Evolutionary conservation across 2,329 filamentous ascomycete species (phyloP).

Genomic region (Alternaria sp.): DNA sequence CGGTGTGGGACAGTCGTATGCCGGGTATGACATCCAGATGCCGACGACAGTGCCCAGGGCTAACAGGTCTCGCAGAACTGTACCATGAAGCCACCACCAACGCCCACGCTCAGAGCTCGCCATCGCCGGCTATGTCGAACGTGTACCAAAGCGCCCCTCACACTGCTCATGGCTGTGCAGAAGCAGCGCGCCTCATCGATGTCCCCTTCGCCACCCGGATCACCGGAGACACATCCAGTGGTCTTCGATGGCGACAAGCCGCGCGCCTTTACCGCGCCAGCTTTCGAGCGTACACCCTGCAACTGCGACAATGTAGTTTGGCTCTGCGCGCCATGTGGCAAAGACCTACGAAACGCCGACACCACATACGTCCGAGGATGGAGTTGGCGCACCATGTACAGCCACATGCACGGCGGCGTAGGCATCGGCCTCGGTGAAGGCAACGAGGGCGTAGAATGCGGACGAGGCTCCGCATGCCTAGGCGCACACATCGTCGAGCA

Average conservation of each 20-base stretch:
- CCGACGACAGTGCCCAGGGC: neutral
- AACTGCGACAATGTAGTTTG: conserved; percentile 70
- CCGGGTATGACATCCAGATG: conserved; percentile 64
- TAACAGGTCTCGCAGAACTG: conserved; percentile 72
- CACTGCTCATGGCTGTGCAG: conserved; percentile 51
- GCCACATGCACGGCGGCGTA: conserved; percentile 76
- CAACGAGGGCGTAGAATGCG: conserved; percentile 86
- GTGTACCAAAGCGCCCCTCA: conserved; percentile 75
- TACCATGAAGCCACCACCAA: conserved; percentile 79
- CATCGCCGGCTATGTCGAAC: conserved; percentile 80
- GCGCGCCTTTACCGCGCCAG: conserved; percentile 53
- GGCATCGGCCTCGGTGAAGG: conserved; percentile 89
- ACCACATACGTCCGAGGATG: conserved; percentile 72
- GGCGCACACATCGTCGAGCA: conserved; percentile 78
- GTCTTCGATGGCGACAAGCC: conserved; percentile 20
- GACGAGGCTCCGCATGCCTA: conserved; percentile 77
- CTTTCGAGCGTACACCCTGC: conserved; percentile 63
- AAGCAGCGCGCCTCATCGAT: conserved; percentile 28
- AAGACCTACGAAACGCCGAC: conserved; percentile 67
- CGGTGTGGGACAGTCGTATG: conserved; percentile 80
- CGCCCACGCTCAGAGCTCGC: conserved; percentile 70
- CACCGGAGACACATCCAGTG: conserved; percentile 26
- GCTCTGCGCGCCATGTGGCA: conserved; percentile 85
- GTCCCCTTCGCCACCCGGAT: conserved; percentile 29
- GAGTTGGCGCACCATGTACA: conserved; percentile 88